Evolutionary conservation across 1,284 basidiomycete species (phyloP), one percentile per base, ranked within the genome.

Genomic region (Leccinum pachyderme): DNA sequence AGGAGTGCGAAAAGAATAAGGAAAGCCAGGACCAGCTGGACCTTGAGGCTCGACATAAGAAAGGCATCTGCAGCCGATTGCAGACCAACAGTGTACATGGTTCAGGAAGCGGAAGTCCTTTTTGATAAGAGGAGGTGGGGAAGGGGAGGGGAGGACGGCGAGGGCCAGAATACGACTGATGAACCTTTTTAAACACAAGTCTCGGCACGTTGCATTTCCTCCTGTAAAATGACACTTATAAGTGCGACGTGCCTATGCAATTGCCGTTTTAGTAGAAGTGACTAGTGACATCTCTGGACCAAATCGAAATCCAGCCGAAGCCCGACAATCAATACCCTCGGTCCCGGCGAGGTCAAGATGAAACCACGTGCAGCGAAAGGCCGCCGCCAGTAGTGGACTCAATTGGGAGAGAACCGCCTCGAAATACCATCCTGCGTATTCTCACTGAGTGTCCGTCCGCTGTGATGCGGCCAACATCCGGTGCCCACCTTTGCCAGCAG

Each of bases 21-120:
- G 58, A 87, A 69, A 62, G 79, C 78, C 58, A 84, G 63, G 46
- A 79, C 75, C 62, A 86, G 76, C 63, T 81, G 80, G 54, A 75
- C 73, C 51, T 79, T 74, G 58, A 82, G 74, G 49, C 78, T 76
- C 64, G 82, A 78, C 66, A 83, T 75, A 61, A 82, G 75, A 68
- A 87, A 80, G 37, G 81, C 79, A 54, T 76, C 74, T 58, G 81
- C 75, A 59, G 83, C 81, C 62, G 81, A 75, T 59, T 82, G 77
- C 45, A 88, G 69, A 61, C 86, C 85, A 58, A 85, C 73, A 55
- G 78, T 74, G 66, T 83, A 82, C 72, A 76, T 77, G 56, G 58
- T 54, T 58, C 29, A 46, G 52, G 52, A 52, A 59, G 53, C 15
- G 47, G 52, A 54, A 58, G 50, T 57, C 49, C 47, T 59, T 57